Conservation (phyloP, 1,284 basidiomycete genomes). For the Ganoderma boninense region DNA sequence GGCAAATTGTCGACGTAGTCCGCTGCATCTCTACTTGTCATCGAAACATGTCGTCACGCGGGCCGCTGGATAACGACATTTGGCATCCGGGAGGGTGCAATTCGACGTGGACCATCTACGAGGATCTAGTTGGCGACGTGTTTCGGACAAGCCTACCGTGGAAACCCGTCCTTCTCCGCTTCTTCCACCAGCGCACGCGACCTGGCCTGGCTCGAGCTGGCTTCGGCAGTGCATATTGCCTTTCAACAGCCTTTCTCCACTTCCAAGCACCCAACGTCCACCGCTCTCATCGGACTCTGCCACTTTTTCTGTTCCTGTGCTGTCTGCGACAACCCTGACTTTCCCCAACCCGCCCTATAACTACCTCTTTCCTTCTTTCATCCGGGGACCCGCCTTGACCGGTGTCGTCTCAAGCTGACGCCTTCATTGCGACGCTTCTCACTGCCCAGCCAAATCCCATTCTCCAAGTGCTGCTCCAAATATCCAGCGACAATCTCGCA, state of each 20-base stretch:
- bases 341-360: conserved; percentile 73
- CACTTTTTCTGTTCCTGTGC: conserved; percentile 61
- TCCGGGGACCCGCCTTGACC: conserved; percentile 61
- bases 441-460: conserved; percentile 50
- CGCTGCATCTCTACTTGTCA: conserved; percentile 62
- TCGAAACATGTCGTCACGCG: conserved; percentile 64
- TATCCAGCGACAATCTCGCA: conserved; percentile 70
- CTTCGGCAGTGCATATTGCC: conserved; percentile 76
- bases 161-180: conserved; percentile 38
- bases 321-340: conserved; percentile 63
- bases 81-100: conserved; percentile 69
- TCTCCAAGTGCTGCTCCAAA: conserved; percentile 61
- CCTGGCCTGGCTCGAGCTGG: conserved; percentile 69
- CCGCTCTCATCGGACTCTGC: conserved; percentile 67
- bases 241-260: conserved; percentile 66
- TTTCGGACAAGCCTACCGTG: neutral
- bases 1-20: conserved; percentile 73
- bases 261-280: conserved; percentile 71
- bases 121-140: conserved; percentile 50
- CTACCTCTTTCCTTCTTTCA: conserved; percentile 72
- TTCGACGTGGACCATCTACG: conserved; percentile 65
- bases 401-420: conserved; percentile 62
- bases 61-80: conserved; percentile 68
- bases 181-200: conserved; percentile 60
- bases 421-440: conserved; percentile 58